phyloP scores from a whole-genome alignment of 192 early-diverging fungal genomes.

The Rhizophlyctis rosea region DNA sequence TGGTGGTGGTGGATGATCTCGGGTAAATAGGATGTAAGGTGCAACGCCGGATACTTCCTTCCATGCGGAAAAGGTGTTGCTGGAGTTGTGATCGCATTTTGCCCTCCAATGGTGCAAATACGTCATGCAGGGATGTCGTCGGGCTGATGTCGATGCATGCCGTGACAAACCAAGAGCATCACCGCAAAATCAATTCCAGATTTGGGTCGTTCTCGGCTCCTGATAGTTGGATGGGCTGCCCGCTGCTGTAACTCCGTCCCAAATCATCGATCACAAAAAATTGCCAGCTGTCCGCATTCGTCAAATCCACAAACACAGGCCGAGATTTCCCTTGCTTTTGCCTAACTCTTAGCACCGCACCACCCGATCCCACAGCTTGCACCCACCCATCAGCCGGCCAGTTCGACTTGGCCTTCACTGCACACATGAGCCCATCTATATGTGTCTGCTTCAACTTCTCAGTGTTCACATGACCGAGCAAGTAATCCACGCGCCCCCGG shows the following conservation, averaged over 20 bases:
- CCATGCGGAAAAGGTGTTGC: too few relatives aligned
- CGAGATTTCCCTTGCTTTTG: background rate
- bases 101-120: background rate
- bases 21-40: too few relatives aligned
- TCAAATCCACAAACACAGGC: slow-evolving; percentile 15
- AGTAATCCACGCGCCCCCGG: background rate
- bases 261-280: slow-evolving; percentile 8
- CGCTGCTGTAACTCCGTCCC: slow-evolving; percentile 2
- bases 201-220: background rate
- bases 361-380: background rate
- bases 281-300: slow-evolving; percentile 4
- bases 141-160: background rate
- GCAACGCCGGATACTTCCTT: too few relatives aligned
- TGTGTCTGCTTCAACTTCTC: background rate
- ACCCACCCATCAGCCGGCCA: background rate
- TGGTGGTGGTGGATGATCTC: too few relatives aligned
- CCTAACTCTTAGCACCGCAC: background rate
- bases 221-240: background rate
- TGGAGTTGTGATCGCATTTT: too few relatives aligned
- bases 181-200: slow-evolving; percentile 3
- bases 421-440: background rate
- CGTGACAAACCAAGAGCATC: slow-evolving; percentile 7
- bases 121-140: background rate
- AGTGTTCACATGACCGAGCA: background rate
- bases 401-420: background rate